These are phyloP conservation scores for Hypsizygus ulmarius DNA, from an alignment of 1,284 basidiomycete species.

Conservation along the genomic window DNA sequence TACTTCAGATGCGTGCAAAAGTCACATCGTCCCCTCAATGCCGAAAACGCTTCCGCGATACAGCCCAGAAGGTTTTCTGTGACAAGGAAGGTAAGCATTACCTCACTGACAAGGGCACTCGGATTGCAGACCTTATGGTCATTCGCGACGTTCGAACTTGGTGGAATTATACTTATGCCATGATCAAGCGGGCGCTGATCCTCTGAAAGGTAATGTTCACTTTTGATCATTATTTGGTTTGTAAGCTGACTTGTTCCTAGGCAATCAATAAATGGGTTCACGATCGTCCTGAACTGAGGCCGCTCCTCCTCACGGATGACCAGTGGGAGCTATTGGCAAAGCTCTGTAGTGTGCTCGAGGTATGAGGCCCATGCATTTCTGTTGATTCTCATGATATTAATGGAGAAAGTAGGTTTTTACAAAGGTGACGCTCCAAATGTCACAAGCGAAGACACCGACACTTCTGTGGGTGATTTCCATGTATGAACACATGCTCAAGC, in stretches of 20 bases:
- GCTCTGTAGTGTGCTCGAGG: conserved; percentile 6
- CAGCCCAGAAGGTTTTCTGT: conserved; percentile 7
- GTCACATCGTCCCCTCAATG: conserved; percentile 18
- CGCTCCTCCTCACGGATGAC: neutral
- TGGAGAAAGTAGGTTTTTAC: conserved; percentile 5
- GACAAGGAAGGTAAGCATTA: neutral
- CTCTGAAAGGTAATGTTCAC: conserved; percentile 13
- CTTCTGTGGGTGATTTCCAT: conserved; percentile 8
- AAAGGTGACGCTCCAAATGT: conserved; percentile 11
- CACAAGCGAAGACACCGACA: conserved; percentile 3
- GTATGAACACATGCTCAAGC: conserved; percentile 10
- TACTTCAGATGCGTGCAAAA: conserved; percentile 14
- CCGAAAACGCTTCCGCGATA: conserved; percentile 7
- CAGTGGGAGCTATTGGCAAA: conserved; percentile 4
- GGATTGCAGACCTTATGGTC: conserved; percentile 20
- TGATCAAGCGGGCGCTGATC: conserved; percentile 23
- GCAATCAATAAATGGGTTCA: conserved; percentile 8
- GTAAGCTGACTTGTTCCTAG: neutral
- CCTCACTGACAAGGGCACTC: neutral
- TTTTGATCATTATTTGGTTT: neutral
- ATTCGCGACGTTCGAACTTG: conserved; percentile 25
- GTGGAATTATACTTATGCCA: conserved; percentile 31
- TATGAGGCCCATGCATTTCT: neutral
- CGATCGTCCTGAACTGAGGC: neutral
- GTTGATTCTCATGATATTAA: neutral